A percentile compares a stretch with the other conserved stretches of the same genome.
These are phyloP conservation scores for Carex arenaria DNA, from an alignment of 202 grass and related monocot species.

Conservation along the genomic window DNA sequence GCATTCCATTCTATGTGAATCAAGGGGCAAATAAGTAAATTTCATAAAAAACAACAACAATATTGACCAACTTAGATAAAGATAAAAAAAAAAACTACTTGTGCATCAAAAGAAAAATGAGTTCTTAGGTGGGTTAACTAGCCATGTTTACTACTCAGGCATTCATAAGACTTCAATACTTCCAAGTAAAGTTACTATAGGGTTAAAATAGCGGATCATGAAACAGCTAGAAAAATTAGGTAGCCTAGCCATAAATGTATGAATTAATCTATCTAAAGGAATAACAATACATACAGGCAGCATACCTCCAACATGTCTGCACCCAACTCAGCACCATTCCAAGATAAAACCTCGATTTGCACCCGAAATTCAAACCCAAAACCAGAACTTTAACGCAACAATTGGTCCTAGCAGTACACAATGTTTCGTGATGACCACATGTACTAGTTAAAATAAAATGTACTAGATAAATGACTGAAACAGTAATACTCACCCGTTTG, in stretches of 20 bases:
- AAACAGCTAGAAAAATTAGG: too few relatives aligned
- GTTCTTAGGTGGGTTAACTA: neutral
- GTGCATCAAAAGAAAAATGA: neutral
- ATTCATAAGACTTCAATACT: neutral
- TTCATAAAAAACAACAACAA: neutral
- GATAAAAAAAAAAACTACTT: neutral
- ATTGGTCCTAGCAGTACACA: neutral
- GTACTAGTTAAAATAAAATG: neutral
- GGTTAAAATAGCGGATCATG: too few relatives aligned
- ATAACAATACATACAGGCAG: neutral
- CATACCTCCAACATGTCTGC: neutral
- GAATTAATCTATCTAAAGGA: neutral
- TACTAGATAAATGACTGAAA: constrained; percentile 15
- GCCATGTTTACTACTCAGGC: neutral
- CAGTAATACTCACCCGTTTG: constrained; percentile 55
- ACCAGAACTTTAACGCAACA: neutral
- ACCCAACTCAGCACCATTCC: neutral
- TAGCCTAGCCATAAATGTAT: neutral
- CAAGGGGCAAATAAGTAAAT: neutral
- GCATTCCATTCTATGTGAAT: neutral
- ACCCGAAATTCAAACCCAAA: neutral
- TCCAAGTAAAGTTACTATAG: neutral
- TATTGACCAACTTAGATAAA: neutral
- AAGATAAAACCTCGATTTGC: neutral
- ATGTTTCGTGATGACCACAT: neutral